Conservation (phyloP, 2,329 filamentous ascomycete genomes). For the Hysterium pulicare region DNA sequence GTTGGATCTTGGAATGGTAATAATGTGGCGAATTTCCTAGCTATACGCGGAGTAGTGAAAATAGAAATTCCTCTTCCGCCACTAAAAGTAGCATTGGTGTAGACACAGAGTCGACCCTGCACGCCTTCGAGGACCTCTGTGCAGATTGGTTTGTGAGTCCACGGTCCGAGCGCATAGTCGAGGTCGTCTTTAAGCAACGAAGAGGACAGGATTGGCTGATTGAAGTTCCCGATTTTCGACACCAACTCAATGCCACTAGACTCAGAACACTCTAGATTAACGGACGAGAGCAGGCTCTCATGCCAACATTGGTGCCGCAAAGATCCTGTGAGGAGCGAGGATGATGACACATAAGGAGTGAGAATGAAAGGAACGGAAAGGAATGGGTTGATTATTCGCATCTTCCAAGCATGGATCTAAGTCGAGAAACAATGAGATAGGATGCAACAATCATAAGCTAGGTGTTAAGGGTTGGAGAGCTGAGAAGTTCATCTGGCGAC, state of each 20-base stretch:
- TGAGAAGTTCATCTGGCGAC: not conserved
- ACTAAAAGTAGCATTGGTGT: conserved; percentile 24
- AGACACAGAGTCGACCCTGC: conserved; percentile 27
- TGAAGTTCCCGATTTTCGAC: not conserved
- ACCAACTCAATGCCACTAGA: not conserved
- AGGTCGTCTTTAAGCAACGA: not conserved
- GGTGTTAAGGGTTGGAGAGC: not conserved
- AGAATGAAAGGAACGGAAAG: not conserved
- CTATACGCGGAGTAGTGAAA: conserved; percentile 29
- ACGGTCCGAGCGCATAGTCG: conserved; percentile 25
- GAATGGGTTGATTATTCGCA: no score
- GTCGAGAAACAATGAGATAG: not conserved
- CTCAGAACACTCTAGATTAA: not conserved
- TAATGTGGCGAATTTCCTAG: conserved; percentile 17
- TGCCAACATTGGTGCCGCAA: not conserved
- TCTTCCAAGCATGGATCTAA: not conserved
- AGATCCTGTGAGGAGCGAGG: not conserved
- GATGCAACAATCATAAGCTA: not conserved
- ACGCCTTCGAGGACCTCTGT: conserved; percentile 19
- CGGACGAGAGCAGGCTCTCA: not conserved
- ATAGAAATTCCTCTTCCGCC: conserved; percentile 32
- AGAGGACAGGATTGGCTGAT: not conserved
- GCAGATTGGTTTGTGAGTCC: conserved; percentile 27
- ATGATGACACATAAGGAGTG: not conserved
- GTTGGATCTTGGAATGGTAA: conserved; percentile 20